Conservation (phyloP, 305 asterid genomes). For the Fraxinus sp. region DNA sequence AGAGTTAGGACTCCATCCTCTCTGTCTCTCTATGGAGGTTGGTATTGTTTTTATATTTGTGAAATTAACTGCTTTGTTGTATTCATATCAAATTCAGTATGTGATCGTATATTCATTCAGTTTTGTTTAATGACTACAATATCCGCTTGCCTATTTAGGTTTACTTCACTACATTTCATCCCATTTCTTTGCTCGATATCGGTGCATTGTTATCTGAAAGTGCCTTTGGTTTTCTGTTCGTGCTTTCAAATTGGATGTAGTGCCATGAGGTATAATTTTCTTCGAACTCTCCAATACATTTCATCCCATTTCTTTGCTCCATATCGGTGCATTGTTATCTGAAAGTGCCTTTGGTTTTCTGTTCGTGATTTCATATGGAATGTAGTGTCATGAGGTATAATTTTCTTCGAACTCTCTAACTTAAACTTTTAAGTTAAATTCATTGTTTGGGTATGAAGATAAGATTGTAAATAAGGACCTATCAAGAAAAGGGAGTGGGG, state of each 20-base stretch:
- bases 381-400: neutral
- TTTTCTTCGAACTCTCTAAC: neutral
- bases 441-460: neutral
- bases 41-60: neutral
- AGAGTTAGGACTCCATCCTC: neutral
- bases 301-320: neutral
- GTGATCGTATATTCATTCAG: neutral
- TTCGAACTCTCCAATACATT: neutral
- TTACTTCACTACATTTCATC: neutral
- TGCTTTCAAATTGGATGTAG: neutral
- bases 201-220: neutral
- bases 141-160: neutral
- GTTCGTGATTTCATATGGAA: neutral
- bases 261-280: neutral
- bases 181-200: neutral
- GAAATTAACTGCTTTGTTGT: neutral
- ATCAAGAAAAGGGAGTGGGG: neutral
- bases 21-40: neutral
- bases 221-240: neutral
- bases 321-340: neutral
- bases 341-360: neutral
- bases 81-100: neutral
- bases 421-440: neutral
- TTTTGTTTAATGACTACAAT: neutral
- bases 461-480: neutral